Base-by-base conservation (phyloP, 345 rosid species). In the Linum lewisii region DNA sequence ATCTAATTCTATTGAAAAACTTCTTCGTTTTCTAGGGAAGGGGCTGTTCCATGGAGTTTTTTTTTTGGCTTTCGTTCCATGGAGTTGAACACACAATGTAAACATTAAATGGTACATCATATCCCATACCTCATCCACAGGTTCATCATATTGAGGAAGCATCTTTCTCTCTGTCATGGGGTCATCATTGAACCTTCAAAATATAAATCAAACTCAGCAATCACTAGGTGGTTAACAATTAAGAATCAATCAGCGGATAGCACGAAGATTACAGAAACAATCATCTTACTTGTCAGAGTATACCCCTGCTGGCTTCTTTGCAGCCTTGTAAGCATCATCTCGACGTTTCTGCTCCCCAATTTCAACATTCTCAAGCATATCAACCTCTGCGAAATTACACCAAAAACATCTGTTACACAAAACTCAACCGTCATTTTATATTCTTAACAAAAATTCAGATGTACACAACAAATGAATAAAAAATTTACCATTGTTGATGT, bases 361-460 rank as follows among this genome's bases (percentile, higher is more conserved):
- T 80, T 93, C 99, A 73, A 81, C 83, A 73, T 93, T 93, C 83
- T 93, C 99, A 56, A 93, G 94, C 99, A 89, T 82, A 79, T 93
- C 99, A 56, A 81, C 67, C 69, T 85, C 97, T 89, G 97, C 66
- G 63, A 73, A 56, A 72, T 63, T 54, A 75, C 61, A 77, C 62
- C 57, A 74, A 65, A 71, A 67, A 69, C 34, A 68, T 71, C 65
- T 24, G 80, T 75, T 58, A 78, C 59, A 67, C 70, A 67, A 79
- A 62, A 61, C 67, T 63, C 62, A 21, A 36, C 32, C 10, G 20
- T 76, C 60, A 69, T 57, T 49, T 66, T 51, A 63, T 65, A 37
- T 42, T 42, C 47, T 42, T 42, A 9, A 42, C 16, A 42, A 7
- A 6, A 42, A 42, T 11, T 13, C n/a, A n/a, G 9, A 38, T 38